These are phyloP conservation scores for Crithidia expoeki DNA, from an alignment of 208 protist genomes.

Conservation along the genomic window DNA sequence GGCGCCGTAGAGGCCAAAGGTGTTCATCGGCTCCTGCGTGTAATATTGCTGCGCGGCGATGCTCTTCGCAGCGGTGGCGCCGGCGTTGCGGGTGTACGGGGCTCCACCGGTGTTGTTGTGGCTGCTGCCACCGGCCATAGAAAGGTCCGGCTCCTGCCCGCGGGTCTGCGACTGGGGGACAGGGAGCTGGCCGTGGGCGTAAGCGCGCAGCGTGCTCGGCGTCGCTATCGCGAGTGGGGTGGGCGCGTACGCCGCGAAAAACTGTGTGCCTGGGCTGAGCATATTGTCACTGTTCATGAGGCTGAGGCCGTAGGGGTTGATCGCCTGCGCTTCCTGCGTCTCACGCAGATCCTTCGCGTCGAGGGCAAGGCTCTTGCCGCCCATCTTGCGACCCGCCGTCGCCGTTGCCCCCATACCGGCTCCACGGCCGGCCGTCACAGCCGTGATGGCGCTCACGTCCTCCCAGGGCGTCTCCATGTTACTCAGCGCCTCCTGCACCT, in stretches of 20 bases:
- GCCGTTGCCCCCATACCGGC: background rate
- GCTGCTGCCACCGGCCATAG: slow-evolving; percentile 12
- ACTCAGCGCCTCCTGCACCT: slow-evolving; percentile 60
- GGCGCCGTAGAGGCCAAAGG: slow-evolving; percentile 54
- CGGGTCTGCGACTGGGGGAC: slow-evolving; percentile 32
- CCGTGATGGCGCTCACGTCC: slow-evolving; percentile 26
- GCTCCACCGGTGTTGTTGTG: slow-evolving; percentile 19
- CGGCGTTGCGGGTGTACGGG: slow-evolving; percentile 15
- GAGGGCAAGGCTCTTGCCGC: slow-evolving; percentile 54
- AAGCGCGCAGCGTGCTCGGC: slow-evolving; percentile 77
- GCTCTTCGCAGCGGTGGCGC: slow-evolving; percentile 35
- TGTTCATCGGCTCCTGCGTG: slow-evolving; percentile 83
- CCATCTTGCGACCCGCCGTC: slow-evolving; percentile 24
- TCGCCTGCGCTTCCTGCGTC: slow-evolving; percentile 66
- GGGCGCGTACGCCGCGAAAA: slow-evolving; percentile 86
- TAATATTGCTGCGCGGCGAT: slow-evolving; percentile 87
- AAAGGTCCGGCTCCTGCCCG: slow-evolving; percentile 17
- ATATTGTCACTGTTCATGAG: slow-evolving; percentile 58
- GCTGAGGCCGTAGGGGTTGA: slow-evolving; percentile 81
- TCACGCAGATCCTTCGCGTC: slow-evolving; percentile 76
- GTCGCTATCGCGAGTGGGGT: slow-evolving; percentile 79
- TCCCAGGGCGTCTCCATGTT: slow-evolving; percentile 78
- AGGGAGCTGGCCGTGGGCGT: slow-evolving; percentile 71
- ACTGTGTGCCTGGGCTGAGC: slow-evolving; percentile 85
- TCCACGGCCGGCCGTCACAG: slow-evolving; percentile 9